A percentile compares a stretch with the other conserved stretches of the same genome.
These are phyloP conservation scores for Penicillium aurantiogriseum DNA, from an alignment of 2,329 filamentous ascomycete species.

Conservation along the genomic window DNA sequence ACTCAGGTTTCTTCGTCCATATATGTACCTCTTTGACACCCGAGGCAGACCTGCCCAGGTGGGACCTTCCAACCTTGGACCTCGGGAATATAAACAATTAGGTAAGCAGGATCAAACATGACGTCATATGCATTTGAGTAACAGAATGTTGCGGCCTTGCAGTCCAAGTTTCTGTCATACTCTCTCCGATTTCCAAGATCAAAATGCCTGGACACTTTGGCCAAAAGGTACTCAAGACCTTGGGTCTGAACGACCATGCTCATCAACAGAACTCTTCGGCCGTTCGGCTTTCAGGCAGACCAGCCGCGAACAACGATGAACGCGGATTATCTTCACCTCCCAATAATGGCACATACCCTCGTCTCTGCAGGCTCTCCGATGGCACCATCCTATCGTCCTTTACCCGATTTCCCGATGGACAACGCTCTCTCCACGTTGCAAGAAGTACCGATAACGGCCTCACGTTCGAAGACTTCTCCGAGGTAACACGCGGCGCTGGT, in stretches of 20 bases:
- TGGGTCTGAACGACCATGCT: constrained; percentile 25
- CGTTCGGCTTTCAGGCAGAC: constrained; percentile 9
- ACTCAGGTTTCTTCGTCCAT: no score
- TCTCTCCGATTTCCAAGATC: background rate
- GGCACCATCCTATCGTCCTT: constrained; percentile 49
- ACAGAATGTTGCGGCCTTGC: background rate
- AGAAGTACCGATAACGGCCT: constrained; percentile 46
- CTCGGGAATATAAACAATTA: background rate
- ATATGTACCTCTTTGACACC: background rate
- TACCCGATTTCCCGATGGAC: constrained; percentile 41
- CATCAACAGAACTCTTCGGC: constrained; percentile 2
- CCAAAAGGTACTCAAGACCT: constrained; percentile 33
- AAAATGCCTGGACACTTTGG: constrained; percentile 30
- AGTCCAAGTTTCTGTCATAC: background rate
- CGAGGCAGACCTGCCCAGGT: background rate
- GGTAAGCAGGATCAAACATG: background rate
- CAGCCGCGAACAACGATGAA: constrained; percentile 33
- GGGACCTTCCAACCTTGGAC: no score
- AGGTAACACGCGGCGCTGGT: constrained; percentile 45
- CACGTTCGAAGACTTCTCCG: constrained; percentile 43
- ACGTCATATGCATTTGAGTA: background rate
- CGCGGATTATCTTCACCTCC: constrained; percentile 37
- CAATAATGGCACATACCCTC: constrained; percentile 48
- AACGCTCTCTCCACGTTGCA: constrained; percentile 45
- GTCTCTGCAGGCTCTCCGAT: constrained; percentile 46